A percentile compares a stretch with the other conserved stretches of the same genome.
Evolutionary conservation across 2,329 filamentous ascomycete genomes (phyloP).

Genomic region (Arthrobotrys entomopaga): DNA sequence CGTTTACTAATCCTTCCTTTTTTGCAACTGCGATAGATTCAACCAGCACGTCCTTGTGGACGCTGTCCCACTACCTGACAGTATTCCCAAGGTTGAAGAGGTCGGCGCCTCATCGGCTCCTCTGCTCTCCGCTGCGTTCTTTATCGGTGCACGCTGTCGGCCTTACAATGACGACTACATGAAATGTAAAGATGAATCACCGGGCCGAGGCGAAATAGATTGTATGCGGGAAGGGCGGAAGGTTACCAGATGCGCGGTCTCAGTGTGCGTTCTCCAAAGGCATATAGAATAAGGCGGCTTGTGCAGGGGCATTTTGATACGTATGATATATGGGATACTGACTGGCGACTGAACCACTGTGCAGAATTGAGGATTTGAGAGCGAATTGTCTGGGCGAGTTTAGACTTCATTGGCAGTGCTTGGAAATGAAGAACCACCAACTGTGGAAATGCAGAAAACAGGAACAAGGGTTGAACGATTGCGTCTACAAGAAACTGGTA

Average conservation of each 20-base stretch:
- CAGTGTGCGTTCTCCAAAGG: slow-evolving; percentile 75
- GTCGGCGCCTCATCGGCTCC: slow-evolving; percentile 93
- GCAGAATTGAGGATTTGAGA: slow-evolving; percentile 92
- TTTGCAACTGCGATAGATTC: slow-evolving; percentile 72
- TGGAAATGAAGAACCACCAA: slow-evolving; percentile 98
- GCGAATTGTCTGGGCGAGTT: slow-evolving; percentile 92
- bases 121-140: slow-evolving; percentile 89
- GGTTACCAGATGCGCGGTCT: slow-evolving; percentile 94
- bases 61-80: slow-evolving; percentile 90
- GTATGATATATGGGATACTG: not conserved
- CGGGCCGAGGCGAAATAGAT: slow-evolving; percentile 88
- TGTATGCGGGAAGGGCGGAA: slow-evolving; percentile 96
- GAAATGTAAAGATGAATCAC: slow-evolving; percentile 97
- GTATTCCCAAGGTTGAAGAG: slow-evolving; percentile 92
- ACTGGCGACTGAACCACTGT: slow-evolving; percentile 34
- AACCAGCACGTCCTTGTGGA: slow-evolving; percentile 93
- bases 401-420: slow-evolving; percentile 90
- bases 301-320: not conserved
- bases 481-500: slow-evolving; percentile 95
- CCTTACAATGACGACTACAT: slow-evolving; percentile 99
- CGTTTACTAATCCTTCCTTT: not conserved
- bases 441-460: slow-evolving; percentile 91
- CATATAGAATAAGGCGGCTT: slow-evolving; percentile 4
- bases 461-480: slow-evolving; percentile 92
- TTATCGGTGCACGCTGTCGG: slow-evolving; percentile 94